A percentile compares a stretch with the other conserved stretches of the same genome.
phyloP scores from a whole-genome alignment of 2,329 filamentous ascomycete genomes.

The Teratosphaeria zuluensis region DNA sequence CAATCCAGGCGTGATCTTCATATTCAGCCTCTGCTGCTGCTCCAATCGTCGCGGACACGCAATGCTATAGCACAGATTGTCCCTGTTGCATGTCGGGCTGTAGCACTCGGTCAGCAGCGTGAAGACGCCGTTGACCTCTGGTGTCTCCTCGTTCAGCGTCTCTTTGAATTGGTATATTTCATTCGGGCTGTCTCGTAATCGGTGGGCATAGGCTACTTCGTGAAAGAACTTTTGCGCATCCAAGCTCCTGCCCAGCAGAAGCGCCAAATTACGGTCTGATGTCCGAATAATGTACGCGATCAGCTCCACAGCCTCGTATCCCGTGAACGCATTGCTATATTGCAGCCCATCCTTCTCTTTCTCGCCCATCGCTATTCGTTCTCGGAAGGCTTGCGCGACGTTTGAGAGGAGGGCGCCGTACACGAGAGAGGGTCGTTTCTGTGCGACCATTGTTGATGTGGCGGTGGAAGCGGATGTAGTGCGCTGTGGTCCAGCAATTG shows the following conservation, averaged over 20 bases:
- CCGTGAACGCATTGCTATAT: slow-evolving; percentile 95
- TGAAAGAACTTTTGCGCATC: slow-evolving; percentile 99
- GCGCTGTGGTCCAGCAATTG: slow-evolving; percentile 16
- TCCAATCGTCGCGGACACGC: slow-evolving; percentile 88
- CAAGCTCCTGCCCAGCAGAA: slow-evolving; percentile 80
- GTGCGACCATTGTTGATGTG: slow-evolving; percentile 43
- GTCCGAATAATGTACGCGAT: slow-evolving; percentile 96
- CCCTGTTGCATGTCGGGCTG: slow-evolving; percentile 89
- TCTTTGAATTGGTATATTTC: slow-evolving; percentile 98
- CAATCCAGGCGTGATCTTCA: slow-evolving; percentile 84
- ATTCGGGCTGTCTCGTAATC: slow-evolving; percentile 81
- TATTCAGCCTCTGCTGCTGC: slow-evolving; percentile 85
- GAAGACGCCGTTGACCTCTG: slow-evolving; percentile 89
- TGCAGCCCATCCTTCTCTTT: slow-evolving; percentile 93
- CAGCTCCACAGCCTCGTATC: slow-evolving; percentile 88
- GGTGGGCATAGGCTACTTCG: slow-evolving; percentile 96
- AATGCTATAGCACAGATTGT: slow-evolving; percentile 95
- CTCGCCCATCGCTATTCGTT: slow-evolving; percentile 76
- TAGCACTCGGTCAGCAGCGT: slow-evolving; percentile 95
- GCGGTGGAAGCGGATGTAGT: slow-evolving; percentile 29
- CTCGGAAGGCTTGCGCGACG: slow-evolving; percentile 84
- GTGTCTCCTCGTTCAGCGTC: slow-evolving; percentile 76
- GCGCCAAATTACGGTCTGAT: slow-evolving; percentile 84
- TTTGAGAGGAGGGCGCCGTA: slow-evolving; percentile 91
- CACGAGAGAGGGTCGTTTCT: slow-evolving; percentile 68